Base-by-base conservation (phyloP, 192 early-diverging fungal genomes). In the Chytriomyces confervae region DNA sequence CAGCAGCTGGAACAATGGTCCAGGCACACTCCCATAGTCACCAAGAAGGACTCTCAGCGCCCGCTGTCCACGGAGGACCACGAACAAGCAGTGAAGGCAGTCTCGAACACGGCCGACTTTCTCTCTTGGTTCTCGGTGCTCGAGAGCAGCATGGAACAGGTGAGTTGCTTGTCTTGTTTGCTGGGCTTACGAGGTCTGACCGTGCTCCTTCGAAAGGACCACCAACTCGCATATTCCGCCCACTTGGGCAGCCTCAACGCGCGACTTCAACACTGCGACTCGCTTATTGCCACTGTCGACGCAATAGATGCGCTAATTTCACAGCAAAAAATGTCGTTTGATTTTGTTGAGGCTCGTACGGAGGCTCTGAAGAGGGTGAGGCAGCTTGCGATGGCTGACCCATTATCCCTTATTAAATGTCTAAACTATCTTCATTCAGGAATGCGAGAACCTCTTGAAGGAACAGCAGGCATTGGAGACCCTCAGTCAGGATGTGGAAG, bases 51-150 rank as follows among this genome's bases (percentile, higher is more conserved):
- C 36, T 36, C 36, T 36, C 36, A 36, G 36, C 36, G 36, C 36
- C 36, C 36, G 36, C 36, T 36, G 36, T 36, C 36, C 36, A 36
- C 36, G 36, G 36, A 36, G 36, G 36, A 36, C 36, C 36, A 36
- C 36, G 36, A 36, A 36, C 36, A 70, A 53, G 23, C 69, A 46
- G 18, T 45, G 23, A 10, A 61, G 13, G 29, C 82, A 2, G 93
- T 98, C 50, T 92, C 96, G 62, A 97, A 91, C 3, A 91, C 93
- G 0, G 94, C 95, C 43, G 92, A 98, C 85, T 99, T 99, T 72
- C 89, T 98, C 69, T 92, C 94, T 74, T 99, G 97, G 97, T 97
- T 96, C 84, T 86, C 93, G 18, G 76, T 68, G 10, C 89, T 94
- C 6, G 95, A 98, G 79, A 77, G 83, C 46, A 89, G 93, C 53